Base-by-base conservation (phyloP, 768 basidiomycete genomes). In the Auricularia cornea region DNA sequence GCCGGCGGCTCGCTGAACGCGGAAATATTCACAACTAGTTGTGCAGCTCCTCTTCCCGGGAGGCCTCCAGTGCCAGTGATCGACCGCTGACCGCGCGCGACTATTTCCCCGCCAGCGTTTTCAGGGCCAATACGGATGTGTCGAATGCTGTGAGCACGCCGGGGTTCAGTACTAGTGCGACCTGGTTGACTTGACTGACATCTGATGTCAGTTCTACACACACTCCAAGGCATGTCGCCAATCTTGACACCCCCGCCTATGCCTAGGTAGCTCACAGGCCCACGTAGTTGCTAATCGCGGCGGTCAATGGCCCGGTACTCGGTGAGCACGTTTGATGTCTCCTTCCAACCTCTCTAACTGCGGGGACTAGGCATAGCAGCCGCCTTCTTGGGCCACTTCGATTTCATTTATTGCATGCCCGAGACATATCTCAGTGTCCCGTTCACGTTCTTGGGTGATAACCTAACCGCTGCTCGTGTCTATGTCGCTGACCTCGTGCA, bases 291-390 rank as follows among this genome's bases (percentile, higher is more conserved):
- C 77, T 90, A 20, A 82, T 90, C 14, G 87, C 86, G 14, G 88
- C 85, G 1, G 66, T 90, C 26, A 88, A 90, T 66, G 89, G 89
- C 0, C 88, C 89, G 20, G 88, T 87, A 3, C 84, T 90, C 81
- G 89, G 87, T 87, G 71, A 26, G 78, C 62, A 52, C 64, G 65
- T 48, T 44, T 60, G 14, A 51, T 59, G 35, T 14, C 57, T 28
- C 51, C 26, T 16, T 62, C 48, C 26, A 28, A 28, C 65, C 4
- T 54, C 41, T n/a, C 14, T 48, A 12, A 44, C 67, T 33, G 6
- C 48, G 32, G 30, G 26, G 38, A 23, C 31, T 56, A 88, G 87
- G 87, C 20, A 88, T 88, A 57, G 82, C 85, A 41, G 86, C 87
- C 87, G 88, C 83, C 2, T 83, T 84, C 68, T 73, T 87, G n/a